Evolutionary conservation across 148 eudicot genomes (phyloP).

Genomic region (Nepenthes mirabilis): DNA sequence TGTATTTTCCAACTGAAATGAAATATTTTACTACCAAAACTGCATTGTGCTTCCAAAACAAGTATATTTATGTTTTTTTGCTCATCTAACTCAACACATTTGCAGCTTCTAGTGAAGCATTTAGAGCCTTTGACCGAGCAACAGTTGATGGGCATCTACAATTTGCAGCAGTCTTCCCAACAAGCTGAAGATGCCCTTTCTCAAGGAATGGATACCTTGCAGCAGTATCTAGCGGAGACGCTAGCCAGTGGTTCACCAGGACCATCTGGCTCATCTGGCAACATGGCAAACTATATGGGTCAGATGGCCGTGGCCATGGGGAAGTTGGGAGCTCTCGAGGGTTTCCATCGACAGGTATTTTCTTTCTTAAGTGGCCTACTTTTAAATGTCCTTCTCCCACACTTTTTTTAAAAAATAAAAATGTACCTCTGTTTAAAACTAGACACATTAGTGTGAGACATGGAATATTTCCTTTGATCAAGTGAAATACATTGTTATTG

Average conservation of each 20-base stretch:
- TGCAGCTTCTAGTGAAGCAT: conserved; percentile 78
- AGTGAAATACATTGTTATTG: too few species aligned
- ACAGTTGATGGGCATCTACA: conserved; percentile 56
- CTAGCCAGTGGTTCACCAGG: conserved; percentile 53
- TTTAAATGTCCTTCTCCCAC: background rate
- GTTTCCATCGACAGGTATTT: conserved; percentile 82
- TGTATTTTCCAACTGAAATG: too few species aligned
- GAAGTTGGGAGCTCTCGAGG: conserved; percentile 91
- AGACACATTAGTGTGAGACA: too few species aligned
- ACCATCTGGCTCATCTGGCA: conserved; percentile 61
- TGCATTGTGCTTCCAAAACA: too few species aligned
- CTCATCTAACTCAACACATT: background rate
- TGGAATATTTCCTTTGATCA: too few species aligned
- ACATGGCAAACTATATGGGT: conserved; percentile 95
- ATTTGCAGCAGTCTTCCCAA: conserved; percentile 78
- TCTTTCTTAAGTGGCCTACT: background rate
- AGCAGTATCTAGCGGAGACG: conserved; percentile 82
- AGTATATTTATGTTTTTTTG: background rate
- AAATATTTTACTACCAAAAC: too few species aligned
- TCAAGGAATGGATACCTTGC: conserved; percentile 95
- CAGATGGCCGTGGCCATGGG: conserved; percentile 99
- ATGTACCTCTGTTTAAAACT: too few species aligned
- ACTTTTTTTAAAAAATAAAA: too few species aligned
- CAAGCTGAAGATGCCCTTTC: conserved; percentile 97
- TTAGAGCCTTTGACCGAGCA: conserved; percentile 94